A percentile compares a stretch with the other conserved stretches of the same genome.
Evolutionary conservation across 345 rosid genomes (phyloP).

Genomic region (Capsella bursapastoris): DNA sequence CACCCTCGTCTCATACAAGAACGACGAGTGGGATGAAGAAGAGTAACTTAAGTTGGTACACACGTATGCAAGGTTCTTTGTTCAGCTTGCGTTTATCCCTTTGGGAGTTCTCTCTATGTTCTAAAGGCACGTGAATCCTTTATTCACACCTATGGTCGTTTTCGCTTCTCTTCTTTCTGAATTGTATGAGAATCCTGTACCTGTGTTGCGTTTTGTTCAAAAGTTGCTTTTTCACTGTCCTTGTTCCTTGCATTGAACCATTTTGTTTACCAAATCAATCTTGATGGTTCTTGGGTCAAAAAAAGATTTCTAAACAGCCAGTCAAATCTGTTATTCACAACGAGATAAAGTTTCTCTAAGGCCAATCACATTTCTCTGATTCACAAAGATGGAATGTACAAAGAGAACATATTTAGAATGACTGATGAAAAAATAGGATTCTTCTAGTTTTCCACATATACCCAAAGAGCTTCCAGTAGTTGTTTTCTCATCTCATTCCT

Average conservation of each 20-base stretch:
- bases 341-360: not conserved
- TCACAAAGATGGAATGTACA: not conserved
- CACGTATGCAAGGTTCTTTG: not conserved
- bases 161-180: conserved; percentile 14
- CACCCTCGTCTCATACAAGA: conserved; percentile 95
- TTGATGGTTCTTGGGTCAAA: not conserved
- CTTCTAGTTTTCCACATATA: not conserved
- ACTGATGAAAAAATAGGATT: not conserved
- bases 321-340: not conserved
- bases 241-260: not conserved
- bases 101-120: conserved; percentile 15
- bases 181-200: conserved; percentile 29
- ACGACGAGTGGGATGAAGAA: conserved; percentile 92
- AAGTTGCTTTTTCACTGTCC: conserved; percentile 13
- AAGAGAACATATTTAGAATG: not conserved
- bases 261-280: conserved; percentile 7
- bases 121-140: conserved; percentile 55
- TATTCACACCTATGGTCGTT: conserved; percentile 57
- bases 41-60: conserved; percentile 26
- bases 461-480: not conserved
- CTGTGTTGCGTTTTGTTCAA: conserved; percentile 26
- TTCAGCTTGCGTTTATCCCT: not conserved
- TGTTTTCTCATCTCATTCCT: conserved; percentile 57
- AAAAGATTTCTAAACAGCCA: not conserved
- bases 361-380: not conserved